Conservation (phyloP, 2,329 filamentous ascomycete species). For the Ophiocordyceps camponoti-floridani region DNA sequence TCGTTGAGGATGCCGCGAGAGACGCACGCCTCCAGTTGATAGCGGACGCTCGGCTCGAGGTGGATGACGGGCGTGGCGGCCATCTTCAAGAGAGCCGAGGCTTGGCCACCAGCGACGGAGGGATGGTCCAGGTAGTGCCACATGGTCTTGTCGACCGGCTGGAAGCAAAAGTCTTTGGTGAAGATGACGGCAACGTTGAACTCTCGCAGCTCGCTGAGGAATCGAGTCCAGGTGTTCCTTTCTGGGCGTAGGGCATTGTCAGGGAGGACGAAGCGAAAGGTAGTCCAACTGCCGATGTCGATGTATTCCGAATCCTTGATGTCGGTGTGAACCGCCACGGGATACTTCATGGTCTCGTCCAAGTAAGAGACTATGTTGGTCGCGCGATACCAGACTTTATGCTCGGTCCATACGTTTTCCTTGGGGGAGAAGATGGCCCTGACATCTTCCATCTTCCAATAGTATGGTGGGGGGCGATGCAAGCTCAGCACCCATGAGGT, state of each 20-base stretch:
- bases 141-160: constrained; percentile 7
- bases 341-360: constrained; percentile 12
- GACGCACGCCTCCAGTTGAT: constrained; percentile 88
- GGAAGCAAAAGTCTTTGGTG: constrained; percentile 21
- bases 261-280: constrained; percentile 28
- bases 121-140: constrained; percentile 15
- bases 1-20: constrained; percentile 64
- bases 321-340: constrained; percentile 20
- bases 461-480: constrained; percentile 29
- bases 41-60: constrained; percentile 57
- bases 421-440: constrained; percentile 14
- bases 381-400: constrained; percentile 29
- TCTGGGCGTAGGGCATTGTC: constrained; percentile 5
- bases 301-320: constrained; percentile 18
- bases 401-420: constrained; percentile 17
- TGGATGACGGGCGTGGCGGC: constrained; percentile 6
- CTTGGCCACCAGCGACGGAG: constrained; percentile 5
- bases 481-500: constrained; percentile 28
- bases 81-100: constrained; percentile 11
- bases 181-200: constrained; percentile 46
- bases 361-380: constrained; percentile 23
- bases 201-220: constrained; percentile 40
- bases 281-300: constrained; percentile 39
- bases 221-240: constrained; percentile 13
- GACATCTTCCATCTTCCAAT: constrained; percentile 17